phyloP scores from a whole-genome alignment of 2,329 filamentous ascomycete genomes.

The Chrysoporthe deuterocubensis region DNA sequence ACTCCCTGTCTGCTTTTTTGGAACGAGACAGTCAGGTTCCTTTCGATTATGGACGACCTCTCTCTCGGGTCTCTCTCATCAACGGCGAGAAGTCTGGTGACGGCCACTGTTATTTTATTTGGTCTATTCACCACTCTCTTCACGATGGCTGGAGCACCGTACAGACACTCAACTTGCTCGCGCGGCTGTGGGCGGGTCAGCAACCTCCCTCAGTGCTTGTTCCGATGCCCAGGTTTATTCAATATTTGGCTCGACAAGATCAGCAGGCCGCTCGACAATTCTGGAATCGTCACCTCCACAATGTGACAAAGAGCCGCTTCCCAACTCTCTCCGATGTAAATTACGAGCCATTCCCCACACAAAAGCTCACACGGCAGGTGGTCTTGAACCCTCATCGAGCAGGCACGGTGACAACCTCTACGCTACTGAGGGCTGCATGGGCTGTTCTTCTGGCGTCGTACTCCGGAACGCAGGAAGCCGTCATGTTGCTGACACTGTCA shows the following conservation, averaged over 20 bases:
- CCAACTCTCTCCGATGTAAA: not conserved
- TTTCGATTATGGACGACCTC: not conserved
- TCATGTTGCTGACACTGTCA: not conserved
- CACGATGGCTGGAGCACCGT: constrained; percentile 60
- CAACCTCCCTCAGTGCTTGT: not conserved
- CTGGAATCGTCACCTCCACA: not conserved
- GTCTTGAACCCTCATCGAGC: not conserved
- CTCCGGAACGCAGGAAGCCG: not conserved
- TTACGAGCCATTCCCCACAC: not conserved
- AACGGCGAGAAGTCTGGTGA: not conserved
- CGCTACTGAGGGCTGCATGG: not conserved
- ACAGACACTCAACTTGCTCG: not conserved
- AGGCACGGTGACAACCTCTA: not conserved
- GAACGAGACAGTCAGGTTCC: not conserved
- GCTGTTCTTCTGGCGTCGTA: not conserved
- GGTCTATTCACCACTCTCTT: constrained; percentile 53
- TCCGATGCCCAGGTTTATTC: not conserved
- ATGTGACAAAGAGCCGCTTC: not conserved
- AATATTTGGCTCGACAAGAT: not conserved
- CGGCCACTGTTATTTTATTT: not conserved
- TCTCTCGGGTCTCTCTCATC: not conserved
- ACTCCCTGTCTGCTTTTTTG: not conserved
- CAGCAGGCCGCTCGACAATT: not conserved
- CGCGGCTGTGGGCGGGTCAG: not conserved
- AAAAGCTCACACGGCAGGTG: not conserved